phyloP scores from a whole-genome alignment of 1,284 basidiomycete genomes.

The Pseudozyma thailandica region DNA sequence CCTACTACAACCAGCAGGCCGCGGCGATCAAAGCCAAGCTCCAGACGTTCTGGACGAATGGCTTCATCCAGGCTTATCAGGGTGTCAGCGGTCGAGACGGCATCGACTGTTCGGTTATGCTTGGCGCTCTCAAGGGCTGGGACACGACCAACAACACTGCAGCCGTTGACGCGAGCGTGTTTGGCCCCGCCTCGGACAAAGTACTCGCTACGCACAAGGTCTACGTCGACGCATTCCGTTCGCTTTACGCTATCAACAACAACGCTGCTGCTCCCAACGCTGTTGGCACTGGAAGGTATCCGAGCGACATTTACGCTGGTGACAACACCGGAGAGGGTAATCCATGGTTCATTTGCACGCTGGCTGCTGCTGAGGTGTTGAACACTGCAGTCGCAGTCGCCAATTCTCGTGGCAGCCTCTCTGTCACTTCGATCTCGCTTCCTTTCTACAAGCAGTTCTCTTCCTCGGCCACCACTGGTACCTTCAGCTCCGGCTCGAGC shows the following conservation, averaged over 20 bases:
- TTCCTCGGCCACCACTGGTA: constrained; percentile 25
- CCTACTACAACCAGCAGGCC: constrained; percentile 51
- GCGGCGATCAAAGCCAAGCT: constrained; percentile 36
- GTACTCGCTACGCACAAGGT: constrained; percentile 49
- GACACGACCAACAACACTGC: constrained; percentile 25
- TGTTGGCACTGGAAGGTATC: constrained; percentile 48
- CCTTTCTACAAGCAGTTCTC: constrained; percentile 51
- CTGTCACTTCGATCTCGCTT: constrained; percentile 36
- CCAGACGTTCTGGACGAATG: constrained; percentile 40
- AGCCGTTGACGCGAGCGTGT: constrained; percentile 27
- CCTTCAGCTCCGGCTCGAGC: constrained; percentile 14
- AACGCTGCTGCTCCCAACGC: constrained; percentile 36
- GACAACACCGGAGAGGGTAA: constrained; percentile 41
- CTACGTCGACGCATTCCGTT: constrained; percentile 53
- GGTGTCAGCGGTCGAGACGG: constrained; percentile 39
- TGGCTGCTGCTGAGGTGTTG: constrained; percentile 50
- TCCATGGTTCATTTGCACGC: constrained; percentile 57
- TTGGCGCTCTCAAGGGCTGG: constrained; percentile 49
- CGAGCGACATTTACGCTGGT: constrained; percentile 46
- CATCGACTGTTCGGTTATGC: constrained; percentile 49
- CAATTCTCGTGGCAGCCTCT: constrained; percentile 18
- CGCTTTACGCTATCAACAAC: constrained; percentile 49
- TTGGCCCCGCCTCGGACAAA: constrained; percentile 47
- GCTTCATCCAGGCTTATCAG: constrained; percentile 50
- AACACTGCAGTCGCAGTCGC: constrained; percentile 41